phyloP scores from a whole-genome alignment of 305 asterid species.

The Ajuga reptans region DNA sequence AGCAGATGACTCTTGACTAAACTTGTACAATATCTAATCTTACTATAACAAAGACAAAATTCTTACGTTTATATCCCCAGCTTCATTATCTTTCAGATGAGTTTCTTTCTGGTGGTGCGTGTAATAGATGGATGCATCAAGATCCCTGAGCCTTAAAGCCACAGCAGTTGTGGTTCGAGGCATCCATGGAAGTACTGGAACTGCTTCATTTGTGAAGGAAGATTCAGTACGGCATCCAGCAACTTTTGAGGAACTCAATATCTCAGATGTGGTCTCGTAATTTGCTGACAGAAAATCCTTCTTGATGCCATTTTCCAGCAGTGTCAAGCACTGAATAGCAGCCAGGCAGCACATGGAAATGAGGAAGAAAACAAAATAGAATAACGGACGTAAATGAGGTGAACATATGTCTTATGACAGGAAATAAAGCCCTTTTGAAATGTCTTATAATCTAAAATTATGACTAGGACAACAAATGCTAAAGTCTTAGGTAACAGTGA shows the following conservation, averaged over 20 bases:
- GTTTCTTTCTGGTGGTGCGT: slow-evolving; percentile 38
- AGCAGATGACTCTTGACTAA: too few species aligned
- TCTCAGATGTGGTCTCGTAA: slow-evolving; percentile 53
- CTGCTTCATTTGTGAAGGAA: slow-evolving; percentile 25
- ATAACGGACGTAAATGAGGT: not conserved
- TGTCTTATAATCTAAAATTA: not conserved
- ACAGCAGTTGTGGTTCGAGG: slow-evolving; percentile 69
- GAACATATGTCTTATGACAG: too few species aligned
- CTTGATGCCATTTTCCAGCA: slow-evolving; percentile 54
- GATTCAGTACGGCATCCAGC: slow-evolving; percentile 23
- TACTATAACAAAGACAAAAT: not conserved
- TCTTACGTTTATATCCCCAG: slow-evolving; percentile 40
- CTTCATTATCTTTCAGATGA: slow-evolving; percentile 31
- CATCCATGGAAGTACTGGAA: slow-evolving; percentile 65
- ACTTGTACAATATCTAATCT: not conserved
- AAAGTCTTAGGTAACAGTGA: not conserved
- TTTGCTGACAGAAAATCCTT: slow-evolving; percentile 48
- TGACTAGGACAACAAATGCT: not conserved
- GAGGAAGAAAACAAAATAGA: not conserved
- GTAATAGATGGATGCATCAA: slow-evolving; percentile 57
- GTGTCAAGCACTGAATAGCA: slow-evolving; percentile 42
- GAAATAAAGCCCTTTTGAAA: not conserved
- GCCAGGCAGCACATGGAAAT: slow-evolving; percentile 14
- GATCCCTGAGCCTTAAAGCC: slow-evolving; percentile 68
- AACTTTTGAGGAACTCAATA: slow-evolving; percentile 33